Evolutionary conservation across 805 yeast species (phyloP).

Genomic region (Yamadazyma kitorensis): DNA sequence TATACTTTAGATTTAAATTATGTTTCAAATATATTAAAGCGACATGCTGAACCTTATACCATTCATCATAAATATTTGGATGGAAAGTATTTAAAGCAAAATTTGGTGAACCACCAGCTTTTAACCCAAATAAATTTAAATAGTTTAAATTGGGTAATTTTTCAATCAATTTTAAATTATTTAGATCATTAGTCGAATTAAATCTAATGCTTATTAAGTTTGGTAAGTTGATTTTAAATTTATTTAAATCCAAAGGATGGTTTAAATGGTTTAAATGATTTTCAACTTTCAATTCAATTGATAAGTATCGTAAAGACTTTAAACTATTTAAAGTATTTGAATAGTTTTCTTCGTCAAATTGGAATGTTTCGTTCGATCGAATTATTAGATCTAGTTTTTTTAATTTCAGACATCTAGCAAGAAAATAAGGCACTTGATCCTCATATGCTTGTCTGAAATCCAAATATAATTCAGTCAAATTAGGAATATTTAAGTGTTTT

Average conservation of each 20-base stretch:
- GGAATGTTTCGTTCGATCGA: conserved; percentile 35
- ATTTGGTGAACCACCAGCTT: conserved; percentile 53
- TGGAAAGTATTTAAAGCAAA: conserved; percentile 52
- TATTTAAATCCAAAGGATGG: conserved; percentile 18
- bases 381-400: conserved; percentile 38
- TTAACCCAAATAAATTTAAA: conserved; percentile 47
- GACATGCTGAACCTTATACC: conserved; percentile 55
- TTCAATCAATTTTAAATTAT: conserved; percentile 20
- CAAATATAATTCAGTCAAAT: conserved; percentile 26
- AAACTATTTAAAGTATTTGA: conserved; percentile 14
- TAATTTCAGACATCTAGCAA: conserved; percentile 18
- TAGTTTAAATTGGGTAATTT: conserved; percentile 23
- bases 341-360: conserved; percentile 14
- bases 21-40: conserved; percentile 39
- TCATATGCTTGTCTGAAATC: conserved; percentile 41
- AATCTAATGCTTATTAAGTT: conserved; percentile 39
- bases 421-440: conserved; percentile 40
- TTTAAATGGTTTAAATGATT: conserved; percentile 27
- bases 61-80: conserved; percentile 54
- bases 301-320: conserved; percentile 26
- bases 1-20: conserved; percentile 31
- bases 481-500: conserved; percentile 14
- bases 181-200: conserved; percentile 24
- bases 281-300: conserved; percentile 42
- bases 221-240: neutral